These are phyloP conservation scores for Lumnitzera racemosa DNA, from an alignment of 345 rosid species.

Conservation along the genomic window DNA sequence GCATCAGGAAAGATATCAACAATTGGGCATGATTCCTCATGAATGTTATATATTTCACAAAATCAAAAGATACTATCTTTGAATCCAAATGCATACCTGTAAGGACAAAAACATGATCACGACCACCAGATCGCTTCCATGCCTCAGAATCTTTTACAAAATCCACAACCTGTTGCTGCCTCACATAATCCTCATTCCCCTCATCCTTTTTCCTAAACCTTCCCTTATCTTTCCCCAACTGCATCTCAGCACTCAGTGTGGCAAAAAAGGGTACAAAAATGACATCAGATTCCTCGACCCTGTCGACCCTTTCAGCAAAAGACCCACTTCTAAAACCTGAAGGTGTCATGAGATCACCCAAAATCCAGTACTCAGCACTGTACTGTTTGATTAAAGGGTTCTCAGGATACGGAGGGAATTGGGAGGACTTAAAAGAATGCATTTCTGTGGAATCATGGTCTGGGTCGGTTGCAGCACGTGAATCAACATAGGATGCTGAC, in stretches of 20 bases:
- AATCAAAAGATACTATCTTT: no score
- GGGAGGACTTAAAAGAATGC: conserved; percentile 13
- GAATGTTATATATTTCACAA: no score
- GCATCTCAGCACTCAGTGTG: conserved; percentile 82
- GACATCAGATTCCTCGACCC: conserved; percentile 57
- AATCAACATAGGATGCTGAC: conserved; percentile 49
- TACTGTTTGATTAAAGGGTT: conserved; percentile 90
- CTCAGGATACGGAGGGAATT: conserved; percentile 60
- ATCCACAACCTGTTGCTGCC: conserved; percentile 69
- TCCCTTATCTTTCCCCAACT: conserved; percentile 64
- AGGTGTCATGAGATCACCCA: conserved; percentile 81
- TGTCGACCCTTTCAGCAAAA: conserved; percentile 55
- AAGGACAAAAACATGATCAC: conserved; percentile 90
- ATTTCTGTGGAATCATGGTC: conserved; percentile 40
- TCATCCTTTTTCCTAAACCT: conserved; percentile 50
- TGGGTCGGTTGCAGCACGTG: conserved; percentile 65
- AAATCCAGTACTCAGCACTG: conserved; percentile 95
- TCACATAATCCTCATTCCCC: conserved; percentile 64
- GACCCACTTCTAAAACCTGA: conserved; percentile 33
- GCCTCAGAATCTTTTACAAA: conserved; percentile 53
- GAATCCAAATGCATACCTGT: conserved; percentile 38
- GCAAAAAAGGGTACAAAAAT: conserved; percentile 89
- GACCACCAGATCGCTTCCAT: conserved; percentile 76
- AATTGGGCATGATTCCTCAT: no score
- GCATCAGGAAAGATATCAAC: no score